Evolutionary conservation across 768 basidiomycete species (phyloP).

Genomic region (Tricholomella constricta): DNA sequence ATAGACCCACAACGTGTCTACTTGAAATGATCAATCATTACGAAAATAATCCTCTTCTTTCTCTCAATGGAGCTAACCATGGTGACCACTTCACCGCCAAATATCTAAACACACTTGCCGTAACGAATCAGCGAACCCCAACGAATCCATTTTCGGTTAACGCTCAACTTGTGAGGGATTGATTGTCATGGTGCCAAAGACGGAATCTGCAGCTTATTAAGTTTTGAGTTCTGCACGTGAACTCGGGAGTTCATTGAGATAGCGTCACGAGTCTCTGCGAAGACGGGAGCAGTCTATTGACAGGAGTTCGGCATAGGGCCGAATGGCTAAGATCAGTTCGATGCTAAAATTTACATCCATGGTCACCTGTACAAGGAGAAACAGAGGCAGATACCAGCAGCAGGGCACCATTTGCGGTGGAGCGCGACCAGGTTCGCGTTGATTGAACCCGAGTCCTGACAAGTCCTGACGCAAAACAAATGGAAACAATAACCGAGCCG

Average conservation of each 20-base stretch:
- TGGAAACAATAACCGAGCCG: conserved; percentile 2
- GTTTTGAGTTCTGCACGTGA: conserved; percentile 8
- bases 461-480: background rate
- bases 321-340: background rate
- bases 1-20: no score
- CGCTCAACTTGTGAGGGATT: conserved; percentile 4
- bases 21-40: no score
- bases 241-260: background rate
- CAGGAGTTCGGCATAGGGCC: conserved; percentile 5
- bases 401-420: background rate
- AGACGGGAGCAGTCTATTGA: conserved; percentile 11
- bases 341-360: background rate
- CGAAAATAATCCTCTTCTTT: background rate
- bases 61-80: background rate
- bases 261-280: conserved; percentile 8
- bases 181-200: conserved; percentile 4
- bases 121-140: conserved; percentile 11
- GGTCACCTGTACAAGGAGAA: background rate
- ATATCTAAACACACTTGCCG: conserved; percentile 10
- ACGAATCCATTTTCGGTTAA: conserved; percentile 6
- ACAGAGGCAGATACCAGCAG: background rate
- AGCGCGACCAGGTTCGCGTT: background rate
- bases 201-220: background rate
- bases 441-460: background rate
- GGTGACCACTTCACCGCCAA: conserved; percentile 1